Evolutionary conservation across 148 eudicot genomes (phyloP).

Genomic region (Silene conica): DNA sequence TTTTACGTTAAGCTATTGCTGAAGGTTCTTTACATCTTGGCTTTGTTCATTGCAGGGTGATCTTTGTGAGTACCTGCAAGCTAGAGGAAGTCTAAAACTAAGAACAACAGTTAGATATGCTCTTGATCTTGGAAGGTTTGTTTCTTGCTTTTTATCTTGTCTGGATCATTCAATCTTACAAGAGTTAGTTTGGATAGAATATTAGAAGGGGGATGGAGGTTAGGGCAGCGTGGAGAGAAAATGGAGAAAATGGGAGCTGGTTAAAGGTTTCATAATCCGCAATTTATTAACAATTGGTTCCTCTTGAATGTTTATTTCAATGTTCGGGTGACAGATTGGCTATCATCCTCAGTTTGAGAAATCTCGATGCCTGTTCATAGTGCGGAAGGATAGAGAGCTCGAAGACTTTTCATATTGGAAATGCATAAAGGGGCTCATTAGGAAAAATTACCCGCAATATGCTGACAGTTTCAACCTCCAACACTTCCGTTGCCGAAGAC

Average conservation of each 20-base stretch:
- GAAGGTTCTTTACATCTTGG: neutral
- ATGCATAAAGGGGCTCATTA: constrained; percentile 75
- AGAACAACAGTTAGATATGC: constrained; percentile 74
- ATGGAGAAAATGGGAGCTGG: too few species aligned
- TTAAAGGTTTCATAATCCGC: too few species aligned
- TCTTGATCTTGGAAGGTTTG: constrained; percentile 84
- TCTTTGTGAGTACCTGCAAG: constrained; percentile 53
- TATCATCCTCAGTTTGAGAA: constrained; percentile 74
- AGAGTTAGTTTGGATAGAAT: too few species aligned
- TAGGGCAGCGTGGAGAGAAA: too few species aligned
- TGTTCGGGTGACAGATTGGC: constrained; percentile 52
- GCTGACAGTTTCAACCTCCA: constrained; percentile 81
- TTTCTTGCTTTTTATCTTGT: constrained; percentile 10
- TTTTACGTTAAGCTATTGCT: neutral
- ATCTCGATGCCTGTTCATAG: constrained; percentile 85
- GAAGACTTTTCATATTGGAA: constrained; percentile 92
- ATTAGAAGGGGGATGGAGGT: too few species aligned
- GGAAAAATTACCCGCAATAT: constrained; percentile 69
- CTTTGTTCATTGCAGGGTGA: constrained; percentile 61
- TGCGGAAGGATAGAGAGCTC: constrained; percentile 69
- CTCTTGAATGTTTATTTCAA: neutral
- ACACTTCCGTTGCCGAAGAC: constrained; percentile 66
- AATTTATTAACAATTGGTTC: neutral
- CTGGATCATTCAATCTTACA: neutral
- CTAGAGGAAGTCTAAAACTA: constrained; percentile 62